These are phyloP conservation scores for Flaveria linearis DNA, from an alignment of 129 eudicot species.

Conservation along the genomic window DNA sequence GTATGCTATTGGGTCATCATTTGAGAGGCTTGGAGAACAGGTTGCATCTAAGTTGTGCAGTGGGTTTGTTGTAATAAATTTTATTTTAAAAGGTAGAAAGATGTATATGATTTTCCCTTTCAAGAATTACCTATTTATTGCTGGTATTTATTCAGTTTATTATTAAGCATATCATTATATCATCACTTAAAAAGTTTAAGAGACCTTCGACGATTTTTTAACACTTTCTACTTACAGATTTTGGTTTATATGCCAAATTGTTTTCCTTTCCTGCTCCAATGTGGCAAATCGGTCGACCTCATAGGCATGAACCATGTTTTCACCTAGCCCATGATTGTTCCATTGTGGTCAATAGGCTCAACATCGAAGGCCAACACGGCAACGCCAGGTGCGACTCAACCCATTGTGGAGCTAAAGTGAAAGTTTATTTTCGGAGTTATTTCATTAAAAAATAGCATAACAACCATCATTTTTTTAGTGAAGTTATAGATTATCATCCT, in stretches of 20 bases:
- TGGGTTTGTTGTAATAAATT: conserved; percentile 69
- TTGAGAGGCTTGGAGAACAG: conserved; percentile 91
- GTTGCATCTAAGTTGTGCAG: conserved; percentile 81
- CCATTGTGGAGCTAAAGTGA: too few relatives aligned
- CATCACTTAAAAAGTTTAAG: conserved; percentile 15
- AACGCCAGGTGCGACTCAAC: too few relatives aligned
- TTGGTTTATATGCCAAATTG: not conserved
- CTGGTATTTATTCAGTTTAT: conserved; percentile 20
- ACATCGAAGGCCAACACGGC: too few relatives aligned
- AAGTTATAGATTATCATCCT: too few relatives aligned
- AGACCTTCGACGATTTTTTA: conserved; percentile 17
- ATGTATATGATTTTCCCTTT: conserved; percentile 55
- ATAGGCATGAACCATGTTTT: not conserved
- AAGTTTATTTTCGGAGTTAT: too few relatives aligned
- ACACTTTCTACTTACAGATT: not conserved
- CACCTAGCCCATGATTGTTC: too few relatives aligned
- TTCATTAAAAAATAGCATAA: too few relatives aligned
- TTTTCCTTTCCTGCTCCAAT: not conserved
- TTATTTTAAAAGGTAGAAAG: conserved; percentile 28
- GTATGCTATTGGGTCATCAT: conserved; percentile 89
- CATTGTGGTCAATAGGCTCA: too few relatives aligned
- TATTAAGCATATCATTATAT: conserved; percentile 20
- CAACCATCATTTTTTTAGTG: too few relatives aligned
- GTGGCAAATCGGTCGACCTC: not conserved
- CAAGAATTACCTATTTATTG: conserved; percentile 11